Conservation (phyloP, 1,139 yeast genomes). For the Candida neerlandica region DNA sequence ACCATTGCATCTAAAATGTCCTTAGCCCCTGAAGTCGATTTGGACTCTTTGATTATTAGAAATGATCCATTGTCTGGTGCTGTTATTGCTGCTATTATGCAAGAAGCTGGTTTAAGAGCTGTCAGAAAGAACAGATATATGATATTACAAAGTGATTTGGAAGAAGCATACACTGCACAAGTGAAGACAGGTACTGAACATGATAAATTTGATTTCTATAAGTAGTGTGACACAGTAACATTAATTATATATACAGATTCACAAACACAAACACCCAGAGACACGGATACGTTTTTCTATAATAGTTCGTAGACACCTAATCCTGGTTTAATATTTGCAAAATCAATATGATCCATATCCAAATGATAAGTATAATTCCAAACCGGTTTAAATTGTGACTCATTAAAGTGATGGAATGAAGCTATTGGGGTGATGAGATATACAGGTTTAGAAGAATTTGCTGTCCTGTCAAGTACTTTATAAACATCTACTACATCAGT, state of each 20-base stretch:
- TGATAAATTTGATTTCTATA: slow-evolving; percentile 97
- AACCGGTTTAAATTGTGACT: slow-evolving; percentile 23
- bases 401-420: slow-evolving; percentile 33
- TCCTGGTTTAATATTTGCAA: slow-evolving; percentile 60
- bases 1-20: slow-evolving; percentile 98
- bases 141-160: slow-evolving; percentile 91
- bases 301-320: slow-evolving; percentile 52
- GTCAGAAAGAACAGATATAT: slow-evolving; percentile 97
- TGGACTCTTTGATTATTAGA: slow-evolving; percentile 91
- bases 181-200: slow-evolving; percentile 95
- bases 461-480: slow-evolving; percentile 17
- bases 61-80: slow-evolving; percentile 98
- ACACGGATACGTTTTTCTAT: slow-evolving; percentile 8
- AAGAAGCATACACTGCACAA: slow-evolving; percentile 96
- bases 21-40: slow-evolving; percentile 94
- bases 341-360: slow-evolving; percentile 72
- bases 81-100: slow-evolving; percentile 98
- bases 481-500: slow-evolving; percentile 32
- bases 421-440: slow-evolving; percentile 52
- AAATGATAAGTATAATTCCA: slow-evolving; percentile 55
- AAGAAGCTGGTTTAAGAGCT: slow-evolving; percentile 98
- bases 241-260: not conserved
- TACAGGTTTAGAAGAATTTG: slow-evolving; percentile 17
- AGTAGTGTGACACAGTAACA: slow-evolving; percentile 43
- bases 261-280: no score